Conservation (phyloP, 805 yeast species). For the Wickerhamiella galacta region DNA sequence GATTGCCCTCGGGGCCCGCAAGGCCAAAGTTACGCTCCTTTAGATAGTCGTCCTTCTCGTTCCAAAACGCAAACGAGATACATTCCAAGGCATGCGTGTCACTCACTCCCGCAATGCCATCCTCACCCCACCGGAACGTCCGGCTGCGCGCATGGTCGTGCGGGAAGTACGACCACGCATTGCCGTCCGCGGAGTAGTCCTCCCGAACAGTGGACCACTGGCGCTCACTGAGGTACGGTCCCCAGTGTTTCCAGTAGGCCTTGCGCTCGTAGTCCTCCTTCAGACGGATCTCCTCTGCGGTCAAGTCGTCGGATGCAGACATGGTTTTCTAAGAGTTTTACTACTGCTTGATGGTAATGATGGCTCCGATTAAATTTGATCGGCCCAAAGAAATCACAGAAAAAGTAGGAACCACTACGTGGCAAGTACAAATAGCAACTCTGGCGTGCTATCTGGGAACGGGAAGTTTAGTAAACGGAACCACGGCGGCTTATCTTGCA, state of each 20-base stretch:
- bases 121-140: slow-evolving; percentile 90
- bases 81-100: slow-evolving; percentile 69
- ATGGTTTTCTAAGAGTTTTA: no score
- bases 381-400: no score
- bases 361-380: no score
- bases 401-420: no score
- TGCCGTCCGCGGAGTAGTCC: slow-evolving; percentile 72
- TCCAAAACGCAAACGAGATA: slow-evolving; percentile 78
- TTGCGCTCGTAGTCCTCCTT: slow-evolving; percentile 24
- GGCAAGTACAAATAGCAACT: no score
- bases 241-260: slow-evolving; percentile 75
- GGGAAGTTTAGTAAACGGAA: no score
- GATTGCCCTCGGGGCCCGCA: slow-evolving; percentile 87
- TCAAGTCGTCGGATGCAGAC: slow-evolving; percentile 8
- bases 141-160: slow-evolving; percentile 71
- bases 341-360: no score
- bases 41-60: slow-evolving; percentile 67
- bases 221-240: slow-evolving; percentile 76
- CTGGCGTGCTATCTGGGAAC: no score
- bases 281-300: slow-evolving; percentile 28
- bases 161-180: slow-evolving; percentile 81
- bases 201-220: slow-evolving; percentile 64
- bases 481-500: no score
- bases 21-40: slow-evolving; percentile 80
- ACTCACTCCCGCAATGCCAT: slow-evolving; percentile 78